These are phyloP conservation scores for Aphanomyces euteiches DNA, from an alignment of 352 stramenopile species.

Conservation along the genomic window DNA sequence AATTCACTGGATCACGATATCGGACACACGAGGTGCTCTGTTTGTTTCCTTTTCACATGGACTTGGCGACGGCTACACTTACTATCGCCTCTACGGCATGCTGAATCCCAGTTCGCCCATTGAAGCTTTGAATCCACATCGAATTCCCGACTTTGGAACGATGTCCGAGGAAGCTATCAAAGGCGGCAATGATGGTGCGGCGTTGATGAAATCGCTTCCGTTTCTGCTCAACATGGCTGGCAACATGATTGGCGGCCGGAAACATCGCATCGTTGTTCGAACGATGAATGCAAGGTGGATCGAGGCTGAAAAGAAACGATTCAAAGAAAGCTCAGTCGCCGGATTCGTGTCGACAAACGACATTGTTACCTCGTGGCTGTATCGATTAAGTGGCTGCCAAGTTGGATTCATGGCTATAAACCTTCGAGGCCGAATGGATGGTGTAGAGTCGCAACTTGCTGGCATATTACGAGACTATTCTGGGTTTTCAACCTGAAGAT, in stretches of 20 bases:
- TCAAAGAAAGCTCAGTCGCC: too few relatives aligned
- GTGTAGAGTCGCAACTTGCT: too few relatives aligned
- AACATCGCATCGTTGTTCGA: constrained; percentile 28
- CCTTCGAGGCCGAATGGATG: too few relatives aligned
- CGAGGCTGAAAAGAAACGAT: constrained; percentile 32
- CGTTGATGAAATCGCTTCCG: constrained; percentile 15
- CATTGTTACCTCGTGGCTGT: too few relatives aligned
- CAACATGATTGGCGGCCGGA: not conserved
- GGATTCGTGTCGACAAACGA: too few relatives aligned
- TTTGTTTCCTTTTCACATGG: constrained; percentile 36
- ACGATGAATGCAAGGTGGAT: constrained; percentile 31
- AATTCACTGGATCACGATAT: constrained; percentile 38
- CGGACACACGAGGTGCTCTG: constrained; percentile 27
- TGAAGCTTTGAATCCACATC: constrained; percentile 32
- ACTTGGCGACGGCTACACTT: constrained; percentile 40
- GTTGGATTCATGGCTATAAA: too few relatives aligned
- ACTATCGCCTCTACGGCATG: constrained; percentile 44
- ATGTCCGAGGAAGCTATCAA: constrained; percentile 16
- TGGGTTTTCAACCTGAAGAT: too few relatives aligned
- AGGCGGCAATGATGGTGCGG: constrained; percentile 32
- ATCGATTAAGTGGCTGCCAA: too few relatives aligned
- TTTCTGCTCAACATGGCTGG: constrained; percentile 5
- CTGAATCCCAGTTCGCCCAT: constrained; percentile 28
- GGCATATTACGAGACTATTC: too few relatives aligned
- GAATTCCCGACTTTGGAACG: constrained; percentile 34